phyloP scores from a whole-genome alignment of 345 rosid species.

The Barbarea vulgaris region DNA sequence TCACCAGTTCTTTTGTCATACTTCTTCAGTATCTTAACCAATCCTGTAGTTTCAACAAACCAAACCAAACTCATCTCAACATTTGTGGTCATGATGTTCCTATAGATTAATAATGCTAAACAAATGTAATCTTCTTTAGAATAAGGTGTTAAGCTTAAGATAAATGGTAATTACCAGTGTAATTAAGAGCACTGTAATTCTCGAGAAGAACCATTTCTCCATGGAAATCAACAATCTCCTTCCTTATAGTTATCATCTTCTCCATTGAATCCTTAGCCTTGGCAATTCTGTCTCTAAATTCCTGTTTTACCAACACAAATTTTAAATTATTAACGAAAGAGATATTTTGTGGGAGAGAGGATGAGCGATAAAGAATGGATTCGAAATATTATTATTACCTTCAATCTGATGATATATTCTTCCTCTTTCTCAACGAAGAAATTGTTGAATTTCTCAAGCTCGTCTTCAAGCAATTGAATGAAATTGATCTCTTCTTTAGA shows the following conservation, averaged over 20 bases:
- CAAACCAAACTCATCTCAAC: not conserved
- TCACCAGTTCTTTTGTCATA: slow-evolving; percentile 96
- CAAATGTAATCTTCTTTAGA: no score
- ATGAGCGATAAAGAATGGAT: not conserved
- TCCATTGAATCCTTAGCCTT: slow-evolving; percentile 59
- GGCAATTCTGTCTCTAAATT: slow-evolving; percentile 65
- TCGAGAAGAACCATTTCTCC: slow-evolving; percentile 98
- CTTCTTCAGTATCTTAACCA: slow-evolving; percentile 93
- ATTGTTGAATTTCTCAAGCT: slow-evolving; percentile 87
- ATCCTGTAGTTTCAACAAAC: slow-evolving; percentile 49
- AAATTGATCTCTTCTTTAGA: slow-evolving; percentile 72
- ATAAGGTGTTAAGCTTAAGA: no score
- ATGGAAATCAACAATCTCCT: slow-evolving; percentile 90
- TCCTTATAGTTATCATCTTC: slow-evolving; percentile 63
- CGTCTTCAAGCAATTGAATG: slow-evolving; percentile 66
- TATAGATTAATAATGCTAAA: not conserved
- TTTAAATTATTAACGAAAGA: not conserved
- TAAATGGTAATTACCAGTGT: slow-evolving; percentile 94
- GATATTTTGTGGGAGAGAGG: not conserved
- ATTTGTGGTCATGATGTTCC: not conserved
- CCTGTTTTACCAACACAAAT: slow-evolving; percentile 42
- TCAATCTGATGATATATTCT: slow-evolving; percentile 88
- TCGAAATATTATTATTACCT: slow-evolving; percentile 44
- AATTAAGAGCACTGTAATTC: slow-evolving; percentile 97
- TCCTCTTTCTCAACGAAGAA: slow-evolving; percentile 97